phyloP scores from a whole-genome alignment of 2,329 filamentous ascomycete species.

The Stemphylium beticola region DNA sequence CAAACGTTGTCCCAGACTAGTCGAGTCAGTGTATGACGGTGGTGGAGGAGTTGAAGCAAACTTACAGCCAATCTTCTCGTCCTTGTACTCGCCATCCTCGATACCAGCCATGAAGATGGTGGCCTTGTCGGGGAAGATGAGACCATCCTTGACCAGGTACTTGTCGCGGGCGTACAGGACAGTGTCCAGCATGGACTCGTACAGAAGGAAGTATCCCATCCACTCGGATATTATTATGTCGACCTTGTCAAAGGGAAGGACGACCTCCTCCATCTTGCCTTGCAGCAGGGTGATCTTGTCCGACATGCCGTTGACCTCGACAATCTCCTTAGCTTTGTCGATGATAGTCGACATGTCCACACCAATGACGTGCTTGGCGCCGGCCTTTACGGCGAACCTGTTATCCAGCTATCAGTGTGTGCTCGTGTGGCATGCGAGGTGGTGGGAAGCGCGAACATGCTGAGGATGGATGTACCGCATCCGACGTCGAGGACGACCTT shows the following conservation, averaged over 20 bases:
- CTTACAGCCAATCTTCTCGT: constrained; percentile 97
- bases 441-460: constrained; percentile 74
- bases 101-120: constrained; percentile 97
- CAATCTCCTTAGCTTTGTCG: constrained; percentile 96
- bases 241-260: constrained; percentile 90
- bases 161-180: constrained; percentile 94
- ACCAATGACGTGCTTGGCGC: constrained; percentile 97
- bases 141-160: constrained; percentile 82
- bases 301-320: constrained; percentile 86
- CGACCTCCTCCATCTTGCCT: constrained; percentile 99
- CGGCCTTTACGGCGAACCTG: constrained; percentile 96
- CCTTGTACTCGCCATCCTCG: constrained; percentile 99
- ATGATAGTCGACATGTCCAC: constrained; percentile 99
- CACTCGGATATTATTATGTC: constrained; percentile 99
- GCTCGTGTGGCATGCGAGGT: constrained; percentile 18
- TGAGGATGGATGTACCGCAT: constrained; percentile 96
- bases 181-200: constrained; percentile 99
- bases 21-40: background rate
- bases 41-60: background rate
- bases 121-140: constrained; percentile 99
- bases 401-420: constrained; percentile 26
- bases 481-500: constrained; percentile 96
- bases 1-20: constrained; percentile 99
- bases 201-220: constrained; percentile 99
- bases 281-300: constrained; percentile 98